Base-by-base conservation (phyloP, 371 early-diverging fungal species). In the Syncephalastrum racemosum region DNA sequence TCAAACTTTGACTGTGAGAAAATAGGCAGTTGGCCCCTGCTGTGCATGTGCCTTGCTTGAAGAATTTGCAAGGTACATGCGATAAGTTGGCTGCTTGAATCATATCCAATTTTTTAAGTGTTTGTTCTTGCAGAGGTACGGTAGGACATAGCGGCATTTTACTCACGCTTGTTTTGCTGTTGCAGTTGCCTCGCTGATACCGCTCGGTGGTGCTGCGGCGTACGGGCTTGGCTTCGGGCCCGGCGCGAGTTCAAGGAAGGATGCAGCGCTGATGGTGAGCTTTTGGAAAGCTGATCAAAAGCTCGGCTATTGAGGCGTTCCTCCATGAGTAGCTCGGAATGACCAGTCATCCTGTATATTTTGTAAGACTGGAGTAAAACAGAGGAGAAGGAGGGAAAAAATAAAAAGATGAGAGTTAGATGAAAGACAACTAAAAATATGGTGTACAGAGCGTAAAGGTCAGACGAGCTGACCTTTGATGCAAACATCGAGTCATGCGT, bases 21-120 rank as follows among this genome's bases (percentile, higher is more conserved):
- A 91, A 91, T 52, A 80, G 77, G 62, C 91, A 91, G 59, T 84
- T 84, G 59, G 82, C 75, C 42, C 91, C 91, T 19, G 90, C 90
- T 2, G 89, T 86, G 66, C 91, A 91, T 45, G 84, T 82, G 20
- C 90, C 89, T 47, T 82, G 81, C 60, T 81, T 86, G 73, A 79
- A 90, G 64, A 91, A 91, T 68, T 90, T 91, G 77, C 91, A 91
- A 15, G 91, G 91, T 54, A 90, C 84, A 66, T 90, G 90, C 36
- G 36, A 31, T 10, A 31, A 8, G 10, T 31, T 31, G 36, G 36
- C 36, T 31, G 36, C 36, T 25, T 31, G 36, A 31, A 31, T 31
- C 2, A 8, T 31, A 10, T 31, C 8, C 10, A 31, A 31, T 2
- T 8, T 31, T 31, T 31, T 31, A 12, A 31, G 36, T 31, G 15